Conservation (phyloP, 2,329 filamentous ascomycete genomes). For the Pyrenochaeta sp. region DNA sequence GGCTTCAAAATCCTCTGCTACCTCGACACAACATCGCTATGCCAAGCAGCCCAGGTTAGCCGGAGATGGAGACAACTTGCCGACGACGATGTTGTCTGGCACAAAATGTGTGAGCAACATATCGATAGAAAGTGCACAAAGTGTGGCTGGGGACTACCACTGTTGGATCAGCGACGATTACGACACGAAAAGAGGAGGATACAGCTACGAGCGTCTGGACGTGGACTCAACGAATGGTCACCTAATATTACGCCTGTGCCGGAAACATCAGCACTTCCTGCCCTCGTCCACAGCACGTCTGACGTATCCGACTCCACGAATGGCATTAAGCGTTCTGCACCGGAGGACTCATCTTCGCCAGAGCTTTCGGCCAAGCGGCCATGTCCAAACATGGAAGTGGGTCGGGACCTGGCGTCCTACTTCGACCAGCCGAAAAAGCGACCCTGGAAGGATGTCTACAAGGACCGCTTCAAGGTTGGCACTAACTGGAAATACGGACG, state of each 20-base stretch:
- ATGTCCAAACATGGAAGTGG: constrained; percentile 35
- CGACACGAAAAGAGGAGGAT: constrained; percentile 88
- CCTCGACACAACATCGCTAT: constrained; percentile 91
- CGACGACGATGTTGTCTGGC: constrained; percentile 98
- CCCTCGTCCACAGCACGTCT: constrained; percentile 19
- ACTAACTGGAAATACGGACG: constrained; percentile 98
- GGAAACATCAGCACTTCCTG: constrained; percentile 37
- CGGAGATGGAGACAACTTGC: constrained; percentile 85
- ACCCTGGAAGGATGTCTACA: constrained; percentile 97
- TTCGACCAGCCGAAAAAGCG: constrained; percentile 61
- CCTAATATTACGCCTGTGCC: constrained; percentile 60
- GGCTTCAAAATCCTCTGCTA: constrained; percentile 93
- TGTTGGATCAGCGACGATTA: constrained; percentile 87
- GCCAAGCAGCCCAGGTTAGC: constrained; percentile 95
- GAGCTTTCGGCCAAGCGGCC: constrained; percentile 44
- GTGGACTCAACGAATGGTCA: constrained; percentile 64
- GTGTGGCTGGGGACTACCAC: constrained; percentile 92
- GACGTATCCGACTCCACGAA: constrained; percentile 25
- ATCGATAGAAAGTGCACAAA: constrained; percentile 93
- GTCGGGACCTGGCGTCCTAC: constrained; percentile 54
- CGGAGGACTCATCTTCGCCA: constrained; percentile 34
- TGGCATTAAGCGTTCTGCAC: constrained; percentile 40
- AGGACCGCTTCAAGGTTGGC: constrained; percentile 92
- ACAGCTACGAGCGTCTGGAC: constrained; percentile 71
- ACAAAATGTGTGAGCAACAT: constrained; percentile 97